phyloP scores from a whole-genome alignment of 257 asterid species.

The Solanum bukasovii region DNA sequence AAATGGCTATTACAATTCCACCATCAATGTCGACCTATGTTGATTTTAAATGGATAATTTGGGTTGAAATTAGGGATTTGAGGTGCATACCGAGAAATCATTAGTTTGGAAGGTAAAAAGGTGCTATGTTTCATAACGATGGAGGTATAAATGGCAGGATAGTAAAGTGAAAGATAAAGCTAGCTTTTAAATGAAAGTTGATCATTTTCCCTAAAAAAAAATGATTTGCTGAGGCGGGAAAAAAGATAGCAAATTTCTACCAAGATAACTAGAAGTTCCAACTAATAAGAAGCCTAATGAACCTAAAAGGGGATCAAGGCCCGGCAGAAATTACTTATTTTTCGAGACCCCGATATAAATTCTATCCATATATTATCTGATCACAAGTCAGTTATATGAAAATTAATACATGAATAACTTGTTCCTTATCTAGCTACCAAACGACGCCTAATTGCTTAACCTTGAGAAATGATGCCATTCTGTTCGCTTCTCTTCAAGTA shows the following conservation, averaged over 20 bases:
- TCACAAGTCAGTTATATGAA: background rate
- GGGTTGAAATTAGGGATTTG: background rate
- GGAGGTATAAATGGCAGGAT: background rate
- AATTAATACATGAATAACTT: background rate
- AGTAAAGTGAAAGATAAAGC: too few relatives aligned
- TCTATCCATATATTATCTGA: too few relatives aligned
- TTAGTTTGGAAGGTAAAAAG: background rate
- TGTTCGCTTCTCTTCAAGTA: background rate
- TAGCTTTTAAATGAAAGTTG: background rate
- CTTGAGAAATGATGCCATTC: background rate
- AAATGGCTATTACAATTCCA: background rate
- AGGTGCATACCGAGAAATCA: background rate
- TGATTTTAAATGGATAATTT: background rate
- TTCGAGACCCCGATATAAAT: background rate
- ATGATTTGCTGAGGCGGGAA: background rate
- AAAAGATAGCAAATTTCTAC: too few relatives aligned
- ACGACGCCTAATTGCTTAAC: background rate
- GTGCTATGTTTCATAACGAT: background rate
- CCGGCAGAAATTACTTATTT: background rate
- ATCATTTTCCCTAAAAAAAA: background rate
- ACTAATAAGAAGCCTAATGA: too few relatives aligned
- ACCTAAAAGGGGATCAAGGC: background rate
- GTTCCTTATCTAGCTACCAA: background rate
- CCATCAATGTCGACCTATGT: background rate
- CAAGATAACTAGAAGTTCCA: too few relatives aligned